phyloP scores from a whole-genome alignment of 2,329 filamentous ascomycete genomes.

The Malbranchea cinnamomea region DNA sequence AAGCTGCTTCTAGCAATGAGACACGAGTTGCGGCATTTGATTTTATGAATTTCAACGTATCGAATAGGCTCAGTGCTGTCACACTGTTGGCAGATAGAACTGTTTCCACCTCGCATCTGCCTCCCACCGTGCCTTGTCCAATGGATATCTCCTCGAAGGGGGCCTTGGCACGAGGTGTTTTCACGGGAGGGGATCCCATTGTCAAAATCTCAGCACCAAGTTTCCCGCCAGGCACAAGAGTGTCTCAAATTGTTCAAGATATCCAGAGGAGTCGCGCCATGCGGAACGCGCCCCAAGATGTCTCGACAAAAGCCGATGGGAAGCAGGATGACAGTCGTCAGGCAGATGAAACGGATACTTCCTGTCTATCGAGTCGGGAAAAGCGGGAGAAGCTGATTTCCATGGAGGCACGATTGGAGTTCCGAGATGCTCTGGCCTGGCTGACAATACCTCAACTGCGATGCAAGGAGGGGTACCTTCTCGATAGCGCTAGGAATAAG shows the following conservation, averaged over 20 bases:
- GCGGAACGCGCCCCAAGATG: constrained; percentile 4
- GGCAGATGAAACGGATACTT: too few relatives aligned
- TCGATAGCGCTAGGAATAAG: constrained; percentile 41
- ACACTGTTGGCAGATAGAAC: constrained; percentile 37
- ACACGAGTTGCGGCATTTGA: constrained; percentile 43
- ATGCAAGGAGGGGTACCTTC: constrained; percentile 39
- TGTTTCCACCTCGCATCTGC: constrained; percentile 34
- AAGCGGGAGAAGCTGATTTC: constrained; percentile 21
- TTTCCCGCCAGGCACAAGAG: constrained; percentile 14
- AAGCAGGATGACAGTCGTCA: too few relatives aligned
- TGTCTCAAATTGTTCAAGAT: constrained; percentile 17
- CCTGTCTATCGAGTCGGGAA: constrained; percentile 26
- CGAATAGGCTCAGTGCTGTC: constrained; percentile 37
- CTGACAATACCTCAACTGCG: constrained; percentile 29
- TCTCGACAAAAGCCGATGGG: too few relatives aligned
- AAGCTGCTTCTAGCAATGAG: constrained; percentile 30
- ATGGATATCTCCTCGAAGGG: constrained; percentile 25
- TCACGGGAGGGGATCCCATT: constrained; percentile 13
- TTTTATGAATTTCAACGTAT: constrained; percentile 36
- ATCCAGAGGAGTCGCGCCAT: constrained; percentile 14
- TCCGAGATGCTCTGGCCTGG: constrained; percentile 26
- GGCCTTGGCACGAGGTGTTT: constrained; percentile 18
- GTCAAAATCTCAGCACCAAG: constrained; percentile 20
- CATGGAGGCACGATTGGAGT: constrained; percentile 17
- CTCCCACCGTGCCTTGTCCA: constrained; percentile 27